Evolutionary conservation across 176 grass and related monocot species (phyloP), one percentile per base, ranked within the genome.

Genomic region (Oryza coarctata): DNA sequence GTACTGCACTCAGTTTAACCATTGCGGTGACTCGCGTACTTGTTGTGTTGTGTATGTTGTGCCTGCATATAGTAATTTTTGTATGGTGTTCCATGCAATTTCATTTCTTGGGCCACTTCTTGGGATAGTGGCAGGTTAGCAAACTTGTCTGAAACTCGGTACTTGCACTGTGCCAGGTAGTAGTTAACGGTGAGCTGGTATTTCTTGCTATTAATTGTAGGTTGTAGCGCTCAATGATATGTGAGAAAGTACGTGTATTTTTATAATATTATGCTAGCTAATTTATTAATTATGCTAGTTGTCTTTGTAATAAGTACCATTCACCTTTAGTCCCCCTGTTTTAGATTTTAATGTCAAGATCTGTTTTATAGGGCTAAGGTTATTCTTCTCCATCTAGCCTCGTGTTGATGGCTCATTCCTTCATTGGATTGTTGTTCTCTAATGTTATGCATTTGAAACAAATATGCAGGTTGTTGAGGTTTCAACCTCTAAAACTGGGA

Each of bases 401-500:
- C 33, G 10, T 10, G 15, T 44, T n/a, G n/a, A 35, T 78, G 29
- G 14, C 2, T 69, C 63, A 78, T 79, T 74, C 18, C 34, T 57
- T 28, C 12, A 65, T 11, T 86, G 9, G 6, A 6, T 6, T 17
- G 50, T 66, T 40, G 30, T 73, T 39, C 31, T 65, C 40, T 25
- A 35, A 79, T 36, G 20, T 20, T 49, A 28, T 80, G 67, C 15
- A 73, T 61, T 60, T 38, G 41, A 38, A 80, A 86, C 17, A 29
- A 55, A 29, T 26, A 27, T 73, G 61, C 76, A 91, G 84, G 85
- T 91, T 77, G 85, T 84, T 65, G 81, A 91, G 75, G 89, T 84
- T 71, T 91, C 85, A 71, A 87, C 84, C 85, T 91, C 89, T 17
- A 80, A 91, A 72, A 91, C 89, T 76, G 89, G 84, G 76, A 91